Evolutionary conservation across 257 asterid species (phyloP).

Genomic region (Orobanche coerulescens): DNA sequence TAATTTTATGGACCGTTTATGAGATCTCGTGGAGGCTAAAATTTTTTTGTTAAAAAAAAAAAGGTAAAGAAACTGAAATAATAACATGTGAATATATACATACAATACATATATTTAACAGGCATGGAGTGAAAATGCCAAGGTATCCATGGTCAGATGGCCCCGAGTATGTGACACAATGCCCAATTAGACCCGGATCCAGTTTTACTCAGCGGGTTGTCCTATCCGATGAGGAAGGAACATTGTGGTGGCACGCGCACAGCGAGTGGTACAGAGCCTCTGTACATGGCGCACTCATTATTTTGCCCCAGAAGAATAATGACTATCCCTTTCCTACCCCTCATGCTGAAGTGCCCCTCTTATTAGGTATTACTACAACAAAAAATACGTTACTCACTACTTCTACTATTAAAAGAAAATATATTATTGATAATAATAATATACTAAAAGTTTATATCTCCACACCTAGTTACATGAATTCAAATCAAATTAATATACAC

Average conservation of each 20-base stretch:
- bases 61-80: too few species aligned
- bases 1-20: too few species aligned
- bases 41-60: too few species aligned
- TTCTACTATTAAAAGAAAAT: too few species aligned
- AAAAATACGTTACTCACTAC: too few species aligned
- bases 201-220: constrained; percentile 37
- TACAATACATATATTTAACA: too few species aligned
- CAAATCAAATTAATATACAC: too few species aligned
- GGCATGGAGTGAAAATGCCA: constrained; percentile 67
- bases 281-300: constrained; percentile 42
- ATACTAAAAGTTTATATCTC: too few species aligned
- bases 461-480: too few species aligned
- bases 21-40: too few species aligned
- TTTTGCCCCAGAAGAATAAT: constrained; percentile 25
- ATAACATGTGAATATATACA: too few species aligned
- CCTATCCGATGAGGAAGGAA: constrained; percentile 53
- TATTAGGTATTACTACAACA: constrained; percentile 36
- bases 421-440: too few species aligned
- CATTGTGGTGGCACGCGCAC: constrained; percentile 78
- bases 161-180: constrained; percentile 53
- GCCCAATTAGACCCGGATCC: constrained; percentile 48
- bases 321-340: constrained; percentile 45
- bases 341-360: constrained; percentile 35
- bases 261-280: constrained; percentile 52
- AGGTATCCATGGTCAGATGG: constrained; percentile 69